Evolutionary conservation across 2,329 filamentous ascomycete genomes (phyloP), one percentile per base, ranked within the genome.

Genomic region (Colletotrichum nymphaeae): DNA sequence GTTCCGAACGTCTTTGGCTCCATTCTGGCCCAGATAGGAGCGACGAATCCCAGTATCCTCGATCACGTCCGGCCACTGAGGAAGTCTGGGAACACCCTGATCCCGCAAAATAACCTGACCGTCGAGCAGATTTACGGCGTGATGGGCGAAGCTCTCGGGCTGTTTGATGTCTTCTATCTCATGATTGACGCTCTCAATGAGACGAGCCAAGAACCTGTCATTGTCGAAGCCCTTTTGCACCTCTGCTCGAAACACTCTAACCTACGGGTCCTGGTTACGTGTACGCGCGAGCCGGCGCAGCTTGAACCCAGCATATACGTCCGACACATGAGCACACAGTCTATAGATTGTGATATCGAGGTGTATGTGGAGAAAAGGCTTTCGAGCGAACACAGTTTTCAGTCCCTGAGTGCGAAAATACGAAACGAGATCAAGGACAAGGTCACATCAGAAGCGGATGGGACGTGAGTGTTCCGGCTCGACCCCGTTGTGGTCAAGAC

Each of bases 1-100:
- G 68, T 77, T 1, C 59, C 74, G 46, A 79, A 79, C 58, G 73
- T 80, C n/a, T 75, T 81, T 63, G 78, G 77, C 55, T 80, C 78
- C 52, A 70, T 81, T 22, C 69, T 80, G 16, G 77, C 77, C 24
- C 76, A 80, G 46, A 68, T 78, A 4, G 74, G 63, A 26, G 55
- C 53, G 53, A 49, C 63, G 5, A 60, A 58, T 2, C 75, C 75
- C 12, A 67, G 74, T 0, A 65, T 78, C 24, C 72, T 76, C 19
- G 62, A 76, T n/a, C 63, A 75, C 30, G 70, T 77, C 35, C 63
- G 72, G 22, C 74, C 69, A 1, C 76, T 77, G 22, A 75, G 68
- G 4, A 74, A 60, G 16, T 42, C 56, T 1, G 58, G 53, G n/a
- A 58, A 68, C 1, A 57, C 42, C 3, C 69, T 77, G 24, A 75